Evolutionary conservation across 768 basidiomycete species (phyloP).

Genomic region (Mycena alexandri): DNA sequence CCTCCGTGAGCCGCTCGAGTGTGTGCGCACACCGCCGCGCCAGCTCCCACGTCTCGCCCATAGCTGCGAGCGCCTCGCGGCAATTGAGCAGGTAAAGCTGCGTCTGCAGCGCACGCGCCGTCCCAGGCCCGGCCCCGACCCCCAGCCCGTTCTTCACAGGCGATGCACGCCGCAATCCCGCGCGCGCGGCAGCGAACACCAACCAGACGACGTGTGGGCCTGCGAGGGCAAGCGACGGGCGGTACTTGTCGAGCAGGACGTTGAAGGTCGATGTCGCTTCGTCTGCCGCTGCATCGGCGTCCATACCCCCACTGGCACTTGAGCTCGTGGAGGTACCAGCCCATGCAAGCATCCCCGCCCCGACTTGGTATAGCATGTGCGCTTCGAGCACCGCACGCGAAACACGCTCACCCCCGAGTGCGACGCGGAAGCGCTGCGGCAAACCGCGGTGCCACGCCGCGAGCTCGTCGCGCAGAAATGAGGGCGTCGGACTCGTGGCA

Average conservation of each 20-base stretch:
- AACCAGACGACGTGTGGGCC: slow-evolving; percentile 43
- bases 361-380: slow-evolving; percentile 48
- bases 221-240: slow-evolving; percentile 35
- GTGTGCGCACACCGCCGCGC: slow-evolving; percentile 44
- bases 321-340: not conserved
- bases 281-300: slow-evolving; percentile 29
- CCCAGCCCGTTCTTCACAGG: slow-evolving; percentile 26
- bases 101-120: slow-evolving; percentile 42
- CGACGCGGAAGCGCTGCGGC: slow-evolving; percentile 43
- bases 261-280: slow-evolving; percentile 45
- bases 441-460: slow-evolving; percentile 44
- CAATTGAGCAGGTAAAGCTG: slow-evolving; percentile 46
- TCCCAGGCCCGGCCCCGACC: slow-evolving; percentile 14
- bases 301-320: not conserved
- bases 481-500: not conserved
- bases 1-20: slow-evolving; percentile 45
- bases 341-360: slow-evolving; percentile 44
- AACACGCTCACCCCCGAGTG: slow-evolving; percentile 39
- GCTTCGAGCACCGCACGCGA: slow-evolving; percentile 44
- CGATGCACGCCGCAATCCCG: slow-evolving; percentile 4
- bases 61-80: slow-evolving; percentile 45
- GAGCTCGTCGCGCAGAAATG: slow-evolving; percentile 35
- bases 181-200: slow-evolving; percentile 39
- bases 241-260: slow-evolving; percentile 46
- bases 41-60: slow-evolving; percentile 46